Conservation (phyloP, 768 basidiomycete species). For the Mycena latifolia region DNA sequence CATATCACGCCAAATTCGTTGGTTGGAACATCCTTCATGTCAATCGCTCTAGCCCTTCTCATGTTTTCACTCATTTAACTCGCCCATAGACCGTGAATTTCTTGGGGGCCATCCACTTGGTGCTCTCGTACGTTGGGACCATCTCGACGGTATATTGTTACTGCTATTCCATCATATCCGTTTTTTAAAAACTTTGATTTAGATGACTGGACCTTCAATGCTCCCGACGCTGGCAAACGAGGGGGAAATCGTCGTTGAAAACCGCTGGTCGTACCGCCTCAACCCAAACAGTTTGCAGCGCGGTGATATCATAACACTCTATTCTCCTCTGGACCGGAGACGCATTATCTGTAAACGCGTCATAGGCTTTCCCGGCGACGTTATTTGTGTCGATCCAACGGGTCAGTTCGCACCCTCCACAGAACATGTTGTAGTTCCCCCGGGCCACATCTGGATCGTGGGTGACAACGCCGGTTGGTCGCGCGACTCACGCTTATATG, state of each 20-base stretch:
- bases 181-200: slow-evolving; percentile 21
- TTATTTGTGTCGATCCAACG: slow-evolving; percentile 90
- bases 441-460: slow-evolving; percentile 89
- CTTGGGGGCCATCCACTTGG: slow-evolving; percentile 68
- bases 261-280: slow-evolving; percentile 66
- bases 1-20: slow-evolving; percentile 8
- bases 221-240: slow-evolving; percentile 74
- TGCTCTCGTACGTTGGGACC: slow-evolving; percentile 68
- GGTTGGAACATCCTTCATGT: slow-evolving; percentile 36
- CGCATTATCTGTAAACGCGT: slow-evolving; percentile 89
- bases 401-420: slow-evolving; percentile 70
- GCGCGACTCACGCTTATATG: slow-evolving; percentile 92
- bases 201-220: slow-evolving; percentile 87
- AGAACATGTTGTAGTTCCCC: slow-evolving; percentile 84
- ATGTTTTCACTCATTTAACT: neutral
- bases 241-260: slow-evolving; percentile 76
- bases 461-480: slow-evolving; percentile 91
- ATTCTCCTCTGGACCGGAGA: slow-evolving; percentile 76
- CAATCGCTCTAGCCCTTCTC: neutral
- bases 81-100: slow-evolving; percentile 63
- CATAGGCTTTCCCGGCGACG: slow-evolving; percentile 90
- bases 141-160: slow-evolving; percentile 60
- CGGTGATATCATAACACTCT: slow-evolving; percentile 83
- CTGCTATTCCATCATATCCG: slow-evolving; percentile 10
- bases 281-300: slow-evolving; percentile 65